Conservation (phyloP, 73 alveolate genomes). For the Tetrahymena borealis region DNA sequence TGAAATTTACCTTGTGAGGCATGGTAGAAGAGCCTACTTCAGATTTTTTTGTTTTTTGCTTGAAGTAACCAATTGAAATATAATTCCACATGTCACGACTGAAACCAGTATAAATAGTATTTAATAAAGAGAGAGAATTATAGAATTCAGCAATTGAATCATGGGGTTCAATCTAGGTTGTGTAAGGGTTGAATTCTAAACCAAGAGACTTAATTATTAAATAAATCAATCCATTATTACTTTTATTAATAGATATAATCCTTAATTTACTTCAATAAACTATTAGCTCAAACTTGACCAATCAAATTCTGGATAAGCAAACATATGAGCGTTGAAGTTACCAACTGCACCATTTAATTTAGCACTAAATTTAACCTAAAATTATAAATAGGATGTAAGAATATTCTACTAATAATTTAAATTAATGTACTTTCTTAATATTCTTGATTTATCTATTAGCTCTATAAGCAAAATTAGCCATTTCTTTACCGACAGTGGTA, state of each 20-base stretch:
- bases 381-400: not conserved
- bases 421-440: conserved; percentile 18
- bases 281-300: conserved; percentile 62
- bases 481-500: conserved; percentile 84
- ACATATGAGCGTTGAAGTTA: conserved; percentile 78
- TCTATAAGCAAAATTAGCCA: conserved; percentile 82
- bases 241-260: not conserved
- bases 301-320: conserved; percentile 78
- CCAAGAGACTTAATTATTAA: conserved; percentile 39
- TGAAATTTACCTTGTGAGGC: conserved; percentile 76
- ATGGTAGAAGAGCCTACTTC: conserved; percentile 91
- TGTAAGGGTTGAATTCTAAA: conserved; percentile 75
- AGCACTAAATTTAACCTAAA: conserved; percentile 50
- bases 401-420: not conserved
- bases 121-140: conserved; percentile 37
- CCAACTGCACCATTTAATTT: conserved; percentile 94
- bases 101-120: conserved; percentile 73
- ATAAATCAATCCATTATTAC: not conserved
- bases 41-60: conserved; percentile 50
- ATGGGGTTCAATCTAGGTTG: conserved; percentile 89
- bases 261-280: conserved; percentile 52
- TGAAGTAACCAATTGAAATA: conserved; percentile 70
- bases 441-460: conserved; percentile 43
- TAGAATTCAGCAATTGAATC: conserved; percentile 67
- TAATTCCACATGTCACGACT: conserved; percentile 85